Evolutionary conservation across 352 stramenopile genomes (phyloP), one percentile per base, ranked within the genome.

Genomic region (Achlya hypogyna): DNA sequence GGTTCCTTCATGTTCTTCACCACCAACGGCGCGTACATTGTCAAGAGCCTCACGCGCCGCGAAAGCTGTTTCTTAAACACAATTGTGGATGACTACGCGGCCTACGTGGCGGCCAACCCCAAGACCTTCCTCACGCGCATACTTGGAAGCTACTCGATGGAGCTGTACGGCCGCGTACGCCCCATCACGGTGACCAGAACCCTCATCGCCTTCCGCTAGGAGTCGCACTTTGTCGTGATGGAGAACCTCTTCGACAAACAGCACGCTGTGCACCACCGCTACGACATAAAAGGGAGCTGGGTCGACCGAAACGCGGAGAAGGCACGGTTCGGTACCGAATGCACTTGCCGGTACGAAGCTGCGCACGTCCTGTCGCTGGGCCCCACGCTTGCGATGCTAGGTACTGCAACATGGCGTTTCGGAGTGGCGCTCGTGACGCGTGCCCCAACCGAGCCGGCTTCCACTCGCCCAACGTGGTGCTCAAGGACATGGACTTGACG

Each of bases 271-370:
- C 82, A 96, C 64, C 78, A 91, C 71, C 75, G 80, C 10, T 96
- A 93, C 70, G 87, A 96, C 60, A 87, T 96, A 64, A 96, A 96
- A 70, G 87, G 87, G 20, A 89, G 78, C 9, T 95, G 84, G 83
- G 74, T 95, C 23, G 82, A 89, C 66, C 80, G 82, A 35, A 88
- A 89, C 32, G 82, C 80, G 0, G 74, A 86, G 51, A 89, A 88
- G 23, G 71, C 76, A n/a, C 71, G 73, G 40, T 59, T 53, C 12
- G 85, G 85, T 5, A 73, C 78, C n/a, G 78, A 91, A 54, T 70
- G 74, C 10, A 89, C 81, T 16, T 91, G 80, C 42, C 71, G 82
- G 0, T 65, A 54, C 6, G 34, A n/a, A 18, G 18, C 42, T 20
- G 42, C 42, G 18, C 42, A 51, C n/a, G 42, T n/a, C n/a, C n/a